These are phyloP conservation scores for Cladosporium sp. DNA, from an alignment of 2,329 filamentous ascomycete genomes.

Conservation along the genomic window DNA sequence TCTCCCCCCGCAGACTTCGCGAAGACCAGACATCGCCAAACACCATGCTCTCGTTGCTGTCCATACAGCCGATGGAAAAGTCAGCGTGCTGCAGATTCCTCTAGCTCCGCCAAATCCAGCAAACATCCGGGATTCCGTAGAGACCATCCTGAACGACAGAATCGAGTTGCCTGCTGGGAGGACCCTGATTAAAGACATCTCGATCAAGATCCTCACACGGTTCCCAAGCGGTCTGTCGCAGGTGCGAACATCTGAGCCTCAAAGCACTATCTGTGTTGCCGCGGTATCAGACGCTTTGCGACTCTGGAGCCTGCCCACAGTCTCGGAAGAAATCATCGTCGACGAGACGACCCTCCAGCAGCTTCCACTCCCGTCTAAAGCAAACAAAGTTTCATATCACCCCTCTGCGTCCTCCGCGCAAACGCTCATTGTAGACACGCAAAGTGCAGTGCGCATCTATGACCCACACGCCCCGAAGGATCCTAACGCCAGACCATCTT, in stretches of 20 bases:
- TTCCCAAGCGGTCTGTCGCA: neutral
- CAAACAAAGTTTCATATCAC: conserved; percentile 22
- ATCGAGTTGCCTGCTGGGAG: conserved; percentile 7
- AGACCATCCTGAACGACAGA: conserved; percentile 17
- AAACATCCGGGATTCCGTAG: conserved; percentile 28
- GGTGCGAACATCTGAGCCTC: neutral
- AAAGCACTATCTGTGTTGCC: conserved; percentile 15
- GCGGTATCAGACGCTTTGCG: conserved; percentile 16
- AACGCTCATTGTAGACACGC: conserved; percentile 50
- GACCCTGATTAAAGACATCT: conserved; percentile 15
- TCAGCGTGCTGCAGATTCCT: conserved; percentile 52
- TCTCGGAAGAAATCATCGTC: conserved; percentile 17
- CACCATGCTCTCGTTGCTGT: conserved; percentile 44
- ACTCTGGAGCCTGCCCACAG: conserved; percentile 23
- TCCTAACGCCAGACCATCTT: conserved; percentile 19
- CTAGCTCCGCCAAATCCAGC: conserved; percentile 42
- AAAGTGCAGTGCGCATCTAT: conserved; percentile 55
- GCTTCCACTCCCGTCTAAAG: conserved; percentile 17
- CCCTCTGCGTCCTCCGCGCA: conserved; percentile 26
- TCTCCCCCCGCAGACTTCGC: conserved; percentile 9
- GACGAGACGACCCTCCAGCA: conserved; percentile 15
- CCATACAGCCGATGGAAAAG: conserved; percentile 53
- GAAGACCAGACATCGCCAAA: conserved; percentile 27
- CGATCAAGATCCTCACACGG: conserved; percentile 13
- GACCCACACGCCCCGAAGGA: conserved; percentile 37